A percentile compares a stretch with the other conserved stretches of the same genome.
phyloP scores from a whole-genome alignment of 2,329 filamentous ascomycete genomes.

The Stemphylium beticola region DNA sequence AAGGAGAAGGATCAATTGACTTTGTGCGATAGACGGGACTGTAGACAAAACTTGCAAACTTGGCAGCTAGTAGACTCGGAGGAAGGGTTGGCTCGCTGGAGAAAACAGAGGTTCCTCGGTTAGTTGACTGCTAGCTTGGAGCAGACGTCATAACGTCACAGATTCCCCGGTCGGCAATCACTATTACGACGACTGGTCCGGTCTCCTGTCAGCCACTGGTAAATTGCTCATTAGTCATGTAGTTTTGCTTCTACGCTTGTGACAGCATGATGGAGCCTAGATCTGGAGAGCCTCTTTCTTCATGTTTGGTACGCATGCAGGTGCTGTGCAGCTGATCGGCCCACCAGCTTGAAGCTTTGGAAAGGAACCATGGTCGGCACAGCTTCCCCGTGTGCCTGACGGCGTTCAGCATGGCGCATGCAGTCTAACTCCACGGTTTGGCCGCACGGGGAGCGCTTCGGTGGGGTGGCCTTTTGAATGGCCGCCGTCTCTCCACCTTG shows the following conservation, averaged over 20 bases:
- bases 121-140: conserved; percentile 11
- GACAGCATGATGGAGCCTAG: neutral
- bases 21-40: neutral
- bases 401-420: neutral
- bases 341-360: neutral
- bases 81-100: conserved; percentile 6
- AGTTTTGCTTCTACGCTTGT: neutral
- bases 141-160: conserved; percentile 16
- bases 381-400: conserved; percentile 10
- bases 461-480: neutral
- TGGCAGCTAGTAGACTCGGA: conserved; percentile 4
- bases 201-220: neutral
- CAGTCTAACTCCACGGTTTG: conserved; percentile 1
- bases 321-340: neutral
- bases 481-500: neutral
- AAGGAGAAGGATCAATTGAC: neutral
- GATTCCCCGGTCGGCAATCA: conserved; percentile 9
- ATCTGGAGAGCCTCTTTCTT: neutral
- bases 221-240: conserved; percentile 11
- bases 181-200: conserved; percentile 17
- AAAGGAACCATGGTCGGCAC: conserved; percentile 1
- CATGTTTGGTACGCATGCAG: neutral
- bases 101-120: conserved; percentile 17
- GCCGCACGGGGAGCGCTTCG: neutral
- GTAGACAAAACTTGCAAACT: conserved; percentile 1